Base-by-base conservation (phyloP, 768 basidiomycete species). In the Tulasnella calospora region DNA sequence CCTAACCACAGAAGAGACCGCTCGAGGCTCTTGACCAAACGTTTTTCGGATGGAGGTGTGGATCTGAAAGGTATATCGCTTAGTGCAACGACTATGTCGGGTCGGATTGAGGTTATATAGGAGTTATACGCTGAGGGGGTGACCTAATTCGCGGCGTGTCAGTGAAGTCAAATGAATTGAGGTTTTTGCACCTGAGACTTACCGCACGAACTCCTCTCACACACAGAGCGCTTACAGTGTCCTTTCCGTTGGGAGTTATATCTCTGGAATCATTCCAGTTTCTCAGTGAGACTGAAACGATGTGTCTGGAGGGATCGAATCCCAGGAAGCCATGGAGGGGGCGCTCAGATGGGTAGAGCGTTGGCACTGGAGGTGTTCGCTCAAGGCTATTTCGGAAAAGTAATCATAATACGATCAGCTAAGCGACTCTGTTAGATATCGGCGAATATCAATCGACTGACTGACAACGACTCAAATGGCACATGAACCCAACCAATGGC, bases 391-490 rank as follows among this genome's bases (percentile, higher is more conserved):
- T n/a, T 3, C 15, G 17, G 73, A 17, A 74, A 21, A 71, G 30
- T 70, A 40, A 70, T 57, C 23, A 21, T 19, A 73, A 35, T 41
- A 27, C 13, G 38, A 36, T 40, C 2, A 69, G 17, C 73, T 36
- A 88, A 79, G 46, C 30, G 10, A 46, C 30, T 35, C 27, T 44
- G 77, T 74, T 46, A 73, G 5, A 17, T 13, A n/a, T 15, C 19
- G 79, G 73, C 41, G 35, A 67, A 74, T 67, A n/a, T 74, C 36
- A 73, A 35, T 27, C 44, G 23, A 69, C 33, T 33, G 33, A 71
- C 82, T 67, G 84, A 94, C 94, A 94, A 95, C 27, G 90, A 88
- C 84, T 95, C 94, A 81, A 94, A 94, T 0, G 93, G 90, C 0
- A 94, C 84, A 79, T 92, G 88, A 0, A 92, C 83, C 89, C 92